These are phyloP conservation scores for Saturnispora serradocipensis DNA, from an alignment of 805 yeast species.

Conservation along the genomic window DNA sequence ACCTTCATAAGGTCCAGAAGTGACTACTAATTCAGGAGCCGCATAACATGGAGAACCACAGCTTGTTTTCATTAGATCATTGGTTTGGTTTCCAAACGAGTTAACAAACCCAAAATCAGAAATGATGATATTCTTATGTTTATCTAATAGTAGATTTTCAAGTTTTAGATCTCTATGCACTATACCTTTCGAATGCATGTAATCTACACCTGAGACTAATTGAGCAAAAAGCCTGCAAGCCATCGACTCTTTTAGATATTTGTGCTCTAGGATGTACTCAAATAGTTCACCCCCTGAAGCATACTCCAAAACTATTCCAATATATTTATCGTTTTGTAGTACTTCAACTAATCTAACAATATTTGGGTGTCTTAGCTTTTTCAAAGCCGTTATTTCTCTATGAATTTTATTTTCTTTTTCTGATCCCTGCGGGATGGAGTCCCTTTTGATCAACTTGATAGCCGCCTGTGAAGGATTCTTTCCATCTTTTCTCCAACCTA, in stretches of 20 bases:
- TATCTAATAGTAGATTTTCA: constrained; percentile 69
- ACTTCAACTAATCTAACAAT: constrained; percentile 89
- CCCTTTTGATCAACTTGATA: constrained; percentile 82
- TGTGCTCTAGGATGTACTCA: constrained; percentile 80
- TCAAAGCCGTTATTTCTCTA: constrained; percentile 86
- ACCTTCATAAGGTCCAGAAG: constrained; percentile 81
- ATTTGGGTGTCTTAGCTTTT: constrained; percentile 84
- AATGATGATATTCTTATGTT: constrained; percentile 76
- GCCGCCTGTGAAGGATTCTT: constrained; percentile 80
- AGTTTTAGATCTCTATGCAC: constrained; percentile 72
- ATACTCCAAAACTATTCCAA: constrained; percentile 92
- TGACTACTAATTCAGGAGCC: constrained; percentile 91
- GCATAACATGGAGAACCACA: constrained; percentile 99
- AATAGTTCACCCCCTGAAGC: constrained; percentile 97
- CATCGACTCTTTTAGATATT: constrained; percentile 74
- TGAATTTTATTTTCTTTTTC: constrained; percentile 84
- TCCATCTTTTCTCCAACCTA: constrained; percentile 90
- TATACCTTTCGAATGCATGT: constrained; percentile 73
- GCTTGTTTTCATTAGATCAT: constrained; percentile 83
- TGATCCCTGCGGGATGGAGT: constrained; percentile 76
- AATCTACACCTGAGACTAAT: constrained; percentile 86
- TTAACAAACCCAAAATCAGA: constrained; percentile 96
- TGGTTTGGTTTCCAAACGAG: constrained; percentile 46
- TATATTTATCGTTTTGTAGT: constrained; percentile 85
- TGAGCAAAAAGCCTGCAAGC: constrained; percentile 91